These are phyloP conservation scores for Podaxis sp. DNA, from an alignment of 768 basidiomycete genomes.

Conservation along the genomic window DNA sequence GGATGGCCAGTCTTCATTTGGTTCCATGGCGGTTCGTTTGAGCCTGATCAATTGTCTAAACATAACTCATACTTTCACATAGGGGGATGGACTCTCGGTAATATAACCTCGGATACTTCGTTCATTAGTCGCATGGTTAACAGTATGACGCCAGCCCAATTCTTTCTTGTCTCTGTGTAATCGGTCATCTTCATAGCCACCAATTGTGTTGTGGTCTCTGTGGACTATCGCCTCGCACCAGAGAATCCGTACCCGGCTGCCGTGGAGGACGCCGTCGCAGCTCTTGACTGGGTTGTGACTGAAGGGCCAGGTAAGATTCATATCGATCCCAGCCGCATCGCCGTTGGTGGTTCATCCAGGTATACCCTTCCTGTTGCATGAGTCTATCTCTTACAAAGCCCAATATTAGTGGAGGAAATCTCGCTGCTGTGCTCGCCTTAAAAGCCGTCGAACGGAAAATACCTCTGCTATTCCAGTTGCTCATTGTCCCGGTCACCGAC, in stretches of 20 bases:
- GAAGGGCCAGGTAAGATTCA: slow-evolving; percentile 46
- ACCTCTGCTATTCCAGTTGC: slow-evolving; percentile 56
- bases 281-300: slow-evolving; percentile 57
- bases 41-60: not conserved
- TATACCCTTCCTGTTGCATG: slow-evolving; percentile 20
- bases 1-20: slow-evolving; percentile 77
- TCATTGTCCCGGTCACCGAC: slow-evolving; percentile 72
- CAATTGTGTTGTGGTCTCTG: slow-evolving; percentile 59
- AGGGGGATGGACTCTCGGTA: slow-evolving; percentile 81
- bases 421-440: slow-evolving; percentile 63
- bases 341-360: slow-evolving; percentile 77
- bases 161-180: not conserved
- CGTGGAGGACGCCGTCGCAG: slow-evolving; percentile 67
- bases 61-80: not conserved
- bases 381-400: not conserved
- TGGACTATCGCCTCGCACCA: slow-evolving; percentile 72
- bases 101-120: slow-evolving; percentile 54
- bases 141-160: slow-evolving; percentile 31
- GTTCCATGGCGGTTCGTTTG: slow-evolving; percentile 64
- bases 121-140: slow-evolving; percentile 63
- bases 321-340: slow-evolving; percentile 52
- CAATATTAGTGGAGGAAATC: slow-evolving; percentile 58
- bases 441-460: slow-evolving; percentile 55
- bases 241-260: slow-evolving; percentile 72
- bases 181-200: slow-evolving; percentile 39